A percentile compares a stretch with the other conserved stretches of the same genome.
phyloP scores from a whole-genome alignment of 805 yeast genomes.

The Candida koratica region DNA sequence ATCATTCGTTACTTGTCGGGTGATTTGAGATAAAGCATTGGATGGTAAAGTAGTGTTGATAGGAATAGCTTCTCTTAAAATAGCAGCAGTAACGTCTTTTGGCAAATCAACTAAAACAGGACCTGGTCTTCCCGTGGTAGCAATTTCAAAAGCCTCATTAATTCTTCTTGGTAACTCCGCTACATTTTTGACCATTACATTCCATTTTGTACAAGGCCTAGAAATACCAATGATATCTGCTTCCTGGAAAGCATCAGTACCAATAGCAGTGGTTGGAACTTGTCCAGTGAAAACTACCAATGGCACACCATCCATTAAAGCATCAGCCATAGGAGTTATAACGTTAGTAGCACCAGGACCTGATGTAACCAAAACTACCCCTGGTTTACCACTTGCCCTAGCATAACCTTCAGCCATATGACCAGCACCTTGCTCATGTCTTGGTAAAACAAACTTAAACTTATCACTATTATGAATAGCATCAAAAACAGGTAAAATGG shows the following conservation, averaged over 20 bases:
- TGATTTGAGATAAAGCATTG: constrained; percentile 63
- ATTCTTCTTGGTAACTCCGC: constrained; percentile 93
- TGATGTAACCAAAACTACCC: constrained; percentile 96
- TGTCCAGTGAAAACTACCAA: constrained; percentile 96
- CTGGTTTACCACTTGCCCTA: constrained; percentile 91
- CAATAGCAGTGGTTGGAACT: constrained; percentile 92
- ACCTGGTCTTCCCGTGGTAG: constrained; percentile 94
- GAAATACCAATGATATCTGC: constrained; percentile 98
- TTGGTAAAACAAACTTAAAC: constrained; percentile 87
- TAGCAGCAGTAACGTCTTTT: constrained; percentile 94
- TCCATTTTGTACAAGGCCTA: constrained; percentile 97
- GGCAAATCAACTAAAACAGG: constrained; percentile 97
- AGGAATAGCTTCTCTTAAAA: constrained; percentile 84
- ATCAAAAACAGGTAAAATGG: constrained; percentile 95
- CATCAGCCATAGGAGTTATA: constrained; percentile 98
- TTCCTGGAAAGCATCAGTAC: constrained; percentile 99
- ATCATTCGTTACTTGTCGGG: constrained; percentile 65
- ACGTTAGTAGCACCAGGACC: constrained; percentile 99
- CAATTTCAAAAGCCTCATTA: constrained; percentile 97
- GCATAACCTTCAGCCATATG: constrained; percentile 99
- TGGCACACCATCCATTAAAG: constrained; percentile 95
- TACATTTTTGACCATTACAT: constrained; percentile 94
- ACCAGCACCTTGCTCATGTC: constrained; percentile 99
- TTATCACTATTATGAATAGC: constrained; percentile 89
- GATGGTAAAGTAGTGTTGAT: constrained; percentile 72